phyloP scores from a whole-genome alignment of 176 grass and related monocot genomes.

The Bonia amplexicaulis region DNA sequence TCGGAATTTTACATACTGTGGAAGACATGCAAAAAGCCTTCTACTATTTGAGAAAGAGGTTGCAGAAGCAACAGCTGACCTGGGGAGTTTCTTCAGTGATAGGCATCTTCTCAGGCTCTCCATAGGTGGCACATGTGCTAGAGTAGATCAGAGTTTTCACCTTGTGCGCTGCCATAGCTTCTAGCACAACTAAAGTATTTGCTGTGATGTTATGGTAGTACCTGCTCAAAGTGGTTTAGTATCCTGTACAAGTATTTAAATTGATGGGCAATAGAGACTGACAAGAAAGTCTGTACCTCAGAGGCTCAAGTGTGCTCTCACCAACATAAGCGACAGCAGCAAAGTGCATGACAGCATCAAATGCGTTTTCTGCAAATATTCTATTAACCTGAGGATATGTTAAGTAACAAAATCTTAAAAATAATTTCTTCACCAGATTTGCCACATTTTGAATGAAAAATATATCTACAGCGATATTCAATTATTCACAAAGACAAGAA shows the following conservation, averaged over 20 bases:
- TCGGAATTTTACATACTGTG: not conserved
- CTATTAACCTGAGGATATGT: constrained; percentile 47
- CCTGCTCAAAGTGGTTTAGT: constrained; percentile 37
- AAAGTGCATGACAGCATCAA: constrained; percentile 93
- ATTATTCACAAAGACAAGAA: not conserved
- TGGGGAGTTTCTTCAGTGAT: constrained; percentile 94
- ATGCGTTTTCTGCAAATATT: constrained; percentile 80
- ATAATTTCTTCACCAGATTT: not conserved
- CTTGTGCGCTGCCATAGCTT: constrained; percentile 65
- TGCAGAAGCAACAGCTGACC: constrained; percentile 31
- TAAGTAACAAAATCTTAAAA: constrained; percentile 24
- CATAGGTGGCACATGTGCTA: constrained; percentile 93
- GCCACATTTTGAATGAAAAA: not conserved
- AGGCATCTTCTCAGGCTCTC: constrained; percentile 93
- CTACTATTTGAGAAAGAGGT: not conserved
- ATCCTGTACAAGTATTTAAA: not conserved
- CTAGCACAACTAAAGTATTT: constrained; percentile 80
- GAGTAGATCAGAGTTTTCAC: constrained; percentile 90
- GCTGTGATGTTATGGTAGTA: constrained; percentile 93
- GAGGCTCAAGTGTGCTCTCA: constrained; percentile 83
- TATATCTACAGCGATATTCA: not conserved
- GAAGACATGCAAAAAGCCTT: not conserved
- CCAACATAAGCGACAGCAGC: constrained; percentile 86
- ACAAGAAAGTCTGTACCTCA: constrained; percentile 46
- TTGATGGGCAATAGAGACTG: not conserved